Evolutionary conservation across 805 yeast species (phyloP), one percentile per base, ranked within the genome.

Genomic region (Starmerella potacharoeniae): DNA sequence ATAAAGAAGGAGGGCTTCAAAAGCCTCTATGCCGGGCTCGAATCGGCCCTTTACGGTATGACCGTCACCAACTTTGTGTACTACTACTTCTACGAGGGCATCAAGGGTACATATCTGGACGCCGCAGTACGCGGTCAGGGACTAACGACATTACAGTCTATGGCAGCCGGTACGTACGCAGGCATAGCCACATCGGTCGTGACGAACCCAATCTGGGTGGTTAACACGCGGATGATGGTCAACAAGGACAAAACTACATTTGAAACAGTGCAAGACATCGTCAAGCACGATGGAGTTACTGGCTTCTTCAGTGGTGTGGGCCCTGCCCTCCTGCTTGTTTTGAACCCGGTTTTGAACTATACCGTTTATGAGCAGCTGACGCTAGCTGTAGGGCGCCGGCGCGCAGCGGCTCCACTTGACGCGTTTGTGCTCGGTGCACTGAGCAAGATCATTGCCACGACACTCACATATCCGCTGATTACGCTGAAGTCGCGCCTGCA

Each of bases 121-220:
- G 67, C 69, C 29, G 71, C 62, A 16, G 40, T 59, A 22, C 52
- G 52, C 37, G 68, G 53, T 61, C 66, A 55, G 29, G 55, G 54
- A 51, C 54, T 72, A 62, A 71, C 80, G 31, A 81, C 95, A 1
- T 52, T 75, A 5, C 89, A 87, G 69, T 78, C 87, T 53, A 83
- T 88, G 63, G 57, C 76, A 6, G 82, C 89, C 2, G 95, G 97
- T 31, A 83, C 93, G 0, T 75, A 86, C 64, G 95, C 96, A 2
- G 96, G 97, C 0, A 78, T 89, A 9, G 78, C 88, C 40, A 88
- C 96, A 3, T 85, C 89, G 50, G 72, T 85, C 22, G 76, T 82
- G 10, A 82, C 95, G 11, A 89, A 89, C 68, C 97, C 97, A 10
- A 86, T 91, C 62, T 89, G 97, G 97, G 95, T 89, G 45, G 93